phyloP scores from a whole-genome alignment of 2,329 filamentous ascomycete genomes.

The Zymoseptoria crescenta region DNA sequence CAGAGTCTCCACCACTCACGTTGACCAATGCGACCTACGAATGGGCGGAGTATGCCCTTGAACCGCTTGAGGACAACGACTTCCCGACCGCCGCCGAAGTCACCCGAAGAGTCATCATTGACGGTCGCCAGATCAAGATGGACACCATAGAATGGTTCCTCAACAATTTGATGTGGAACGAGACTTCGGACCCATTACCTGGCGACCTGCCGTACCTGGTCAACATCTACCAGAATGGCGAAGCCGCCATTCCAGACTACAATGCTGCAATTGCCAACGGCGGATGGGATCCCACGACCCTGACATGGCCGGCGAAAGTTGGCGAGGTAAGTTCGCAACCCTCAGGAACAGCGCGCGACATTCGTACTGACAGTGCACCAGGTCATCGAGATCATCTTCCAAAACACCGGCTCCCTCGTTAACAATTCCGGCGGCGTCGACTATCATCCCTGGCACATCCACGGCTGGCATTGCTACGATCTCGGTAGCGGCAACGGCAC shows the following conservation, averaged over 20 bases:
- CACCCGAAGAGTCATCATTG: slow-evolving; percentile 30
- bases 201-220: slow-evolving; percentile 44
- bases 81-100: slow-evolving; percentile 29
- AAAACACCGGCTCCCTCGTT: slow-evolving; percentile 31
- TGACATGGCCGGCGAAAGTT: slow-evolving; percentile 46
- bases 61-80: slow-evolving; percentile 26
- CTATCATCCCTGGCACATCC: slow-evolving; percentile 49
- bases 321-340: slow-evolving; percentile 45
- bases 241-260: slow-evolving; percentile 45
- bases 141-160: slow-evolving; percentile 15
- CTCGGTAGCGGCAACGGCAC: slow-evolving; percentile 47
- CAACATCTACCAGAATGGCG: slow-evolving; percentile 44
- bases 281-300: slow-evolving; percentile 47
- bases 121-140: slow-evolving; percentile 18
- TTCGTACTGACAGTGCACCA: slow-evolving; percentile 18
- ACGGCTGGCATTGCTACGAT: slow-evolving; percentile 49
- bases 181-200: slow-evolving; percentile 12
- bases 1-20: slow-evolving; percentile 20
- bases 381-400: slow-evolving; percentile 36
- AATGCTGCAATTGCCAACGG: slow-evolving; percentile 41
- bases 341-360: slow-evolving; percentile 29
- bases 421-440: slow-evolving; percentile 29
- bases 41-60: slow-evolving; percentile 34
- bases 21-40: slow-evolving; percentile 29
- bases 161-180: slow-evolving; percentile 20